These are phyloP conservation scores for Pichia scutulata DNA, from an alignment of 805 yeast genomes.

Conservation along the genomic window DNA sequence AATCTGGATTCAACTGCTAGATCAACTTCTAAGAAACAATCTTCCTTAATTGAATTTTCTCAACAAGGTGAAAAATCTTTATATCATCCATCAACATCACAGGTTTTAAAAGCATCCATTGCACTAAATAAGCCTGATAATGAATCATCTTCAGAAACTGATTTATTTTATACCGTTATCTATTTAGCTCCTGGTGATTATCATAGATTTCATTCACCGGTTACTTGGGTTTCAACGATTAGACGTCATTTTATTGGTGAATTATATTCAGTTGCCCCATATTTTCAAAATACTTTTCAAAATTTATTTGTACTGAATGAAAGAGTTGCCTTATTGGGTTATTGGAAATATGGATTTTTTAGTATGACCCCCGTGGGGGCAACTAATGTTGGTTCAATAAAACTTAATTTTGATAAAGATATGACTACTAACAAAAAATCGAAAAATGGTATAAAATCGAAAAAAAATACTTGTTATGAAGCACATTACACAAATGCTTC, in stretches of 20 bases:
- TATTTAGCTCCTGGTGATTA: conserved; percentile 98
- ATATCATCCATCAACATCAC: conserved; percentile 21
- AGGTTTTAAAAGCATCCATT: conserved; percentile 19
- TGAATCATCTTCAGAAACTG: conserved; percentile 37
- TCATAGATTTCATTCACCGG: conserved; percentile 94
- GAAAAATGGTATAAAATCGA: conserved; percentile 44
- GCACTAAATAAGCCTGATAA: conserved; percentile 6
- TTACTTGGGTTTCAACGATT: conserved; percentile 88
- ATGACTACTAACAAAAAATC: conserved; percentile 73
- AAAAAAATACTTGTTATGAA: conserved; percentile 82
- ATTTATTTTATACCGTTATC: conserved; percentile 80
- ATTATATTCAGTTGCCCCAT: conserved; percentile 92
- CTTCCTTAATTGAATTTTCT: conserved; percentile 34
- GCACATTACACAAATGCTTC: conserved; percentile 86
- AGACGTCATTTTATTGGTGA: conserved; percentile 97
- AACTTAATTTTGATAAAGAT: conserved; percentile 84
- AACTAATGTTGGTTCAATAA: conserved; percentile 94
- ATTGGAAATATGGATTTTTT: conserved; percentile 96
- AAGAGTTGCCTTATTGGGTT: conserved; percentile 89
- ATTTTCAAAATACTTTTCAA: conserved; percentile 79
- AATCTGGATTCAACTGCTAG: conserved; percentile 10
- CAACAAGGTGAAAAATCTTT: conserved; percentile 64
- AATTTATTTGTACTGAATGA: conserved; percentile 89
- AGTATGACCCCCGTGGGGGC: conserved; percentile 99
- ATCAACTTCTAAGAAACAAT: not conserved